Evolutionary conservation across 345 rosid genomes (phyloP), one percentile per base, ranked within the genome.

Genomic region (Syzygium aromaticum): DNA sequence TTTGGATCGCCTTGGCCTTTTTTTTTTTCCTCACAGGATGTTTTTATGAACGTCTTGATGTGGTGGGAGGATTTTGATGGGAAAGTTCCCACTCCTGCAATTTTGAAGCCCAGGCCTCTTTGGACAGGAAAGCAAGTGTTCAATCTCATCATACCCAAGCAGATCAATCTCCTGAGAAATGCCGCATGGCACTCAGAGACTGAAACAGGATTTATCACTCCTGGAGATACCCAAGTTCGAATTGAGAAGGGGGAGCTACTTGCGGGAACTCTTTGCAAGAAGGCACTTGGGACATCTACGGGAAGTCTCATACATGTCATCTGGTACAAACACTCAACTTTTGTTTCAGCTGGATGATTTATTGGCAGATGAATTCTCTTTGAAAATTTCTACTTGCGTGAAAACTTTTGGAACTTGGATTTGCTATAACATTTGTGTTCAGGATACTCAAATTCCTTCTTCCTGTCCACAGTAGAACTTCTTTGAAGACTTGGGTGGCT

Each of bases 11-110:
- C 8, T 43, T 52, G 54, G 52, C 15, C 51, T n/a, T 84, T 61
- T 83, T 84, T 28, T 51, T 19, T 22, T 43, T n/a, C n/a, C 61
- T 30, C 3, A 17, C 93, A 97, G 99, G 99, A 97, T 90, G 99
- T 97, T 33, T 97, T 97, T 87, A 97, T 97, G 99, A 97, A 97
- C 89, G 93, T 90, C 73, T 94, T 97, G 91, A 97, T 97, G 99
- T 97, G 99, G 99, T 97, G 99, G 99, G 99, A 97, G 93, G 99
- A 97, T 91, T 97, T 97, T 77, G 99, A 97, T 86, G 99, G 99
- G 90, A 96, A 97, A 92, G 92, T 97, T 91, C 99, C 99, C 52
- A 95, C 98, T 56, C 99, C 99, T 64, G 93, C 99, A 89, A 92
- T 97, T 92, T 88, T 95, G 92, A 95, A 95, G 93, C 99, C 99